Evolutionary conservation across 2,329 filamentous ascomycete species (phyloP), one percentile per base, ranked within the genome.

Genomic region (Ophiobolus disseminans): DNA sequence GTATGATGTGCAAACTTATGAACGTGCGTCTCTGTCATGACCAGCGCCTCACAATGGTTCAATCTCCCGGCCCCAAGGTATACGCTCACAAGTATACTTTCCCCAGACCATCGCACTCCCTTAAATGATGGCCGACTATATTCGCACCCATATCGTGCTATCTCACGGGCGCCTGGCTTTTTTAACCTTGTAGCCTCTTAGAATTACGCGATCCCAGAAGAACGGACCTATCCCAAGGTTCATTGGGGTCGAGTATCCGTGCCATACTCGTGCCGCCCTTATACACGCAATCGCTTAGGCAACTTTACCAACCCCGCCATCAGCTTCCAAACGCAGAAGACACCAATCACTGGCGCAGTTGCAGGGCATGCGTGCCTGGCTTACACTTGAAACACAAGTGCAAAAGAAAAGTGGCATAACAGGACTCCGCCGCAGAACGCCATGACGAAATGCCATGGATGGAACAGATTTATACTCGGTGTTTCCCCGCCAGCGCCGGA

Each of bases 381-480:
- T 36, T 49, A 38, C 48, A 51, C 37, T 31, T 60, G 65, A 66
- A 64, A 66, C 65, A 53, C 44, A 62, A 58, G 53, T 51, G 54
- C 47, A 53, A 35, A 41, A 48, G n/a, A 17, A 57, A 57, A 58
- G 58, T 61, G 54, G 17, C 30, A 38, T 8, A 37, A 48, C 17
- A 30, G 40, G 16, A 22, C 35, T 32, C n/a, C 30, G 34, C 32
- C n/a, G 40, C 32, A 16, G 32, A 17, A 25, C 38, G 20, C 21
- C 22, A 57, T 42, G 48, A 47, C 41, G 17, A 41, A 57, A 45
- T 30, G 14, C 40, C 22, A 9, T 23, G 11, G 19, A 44, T n/a
- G 10, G 34, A 40, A 46, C 14, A 42, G 46, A 22, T 34, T 47
- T 22, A 55, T 35, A 60, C 38, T 38, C 38, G 40, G 42, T 48